Conservation (phyloP, 192 early-diverging fungal genomes). For the Fimicolochytrium jonesii region DNA sequence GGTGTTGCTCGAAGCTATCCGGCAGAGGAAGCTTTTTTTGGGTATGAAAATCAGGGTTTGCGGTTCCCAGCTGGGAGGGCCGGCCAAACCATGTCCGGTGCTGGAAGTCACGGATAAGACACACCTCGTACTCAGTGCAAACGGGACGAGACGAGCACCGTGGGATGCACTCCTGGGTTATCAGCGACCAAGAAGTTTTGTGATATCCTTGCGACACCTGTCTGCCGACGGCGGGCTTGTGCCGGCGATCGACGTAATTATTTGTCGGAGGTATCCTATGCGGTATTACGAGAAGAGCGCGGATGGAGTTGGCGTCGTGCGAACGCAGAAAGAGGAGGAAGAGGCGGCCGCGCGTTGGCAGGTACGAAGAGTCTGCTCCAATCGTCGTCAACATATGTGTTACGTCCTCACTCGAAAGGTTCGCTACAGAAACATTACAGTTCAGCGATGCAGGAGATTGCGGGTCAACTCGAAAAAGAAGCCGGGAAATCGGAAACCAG, state of each 20-base stretch:
- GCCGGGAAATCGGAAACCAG: too few species aligned
- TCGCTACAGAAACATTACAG: too few species aligned
- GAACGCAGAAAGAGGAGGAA: conserved; percentile 53
- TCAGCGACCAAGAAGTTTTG: conserved; percentile 29
- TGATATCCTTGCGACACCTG: conserved; percentile 29
- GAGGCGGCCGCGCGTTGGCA: conserved; percentile 23
- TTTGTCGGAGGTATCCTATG: conserved; percentile 53
- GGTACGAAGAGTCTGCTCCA: too few species aligned
- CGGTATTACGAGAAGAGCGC: conserved; percentile 45
- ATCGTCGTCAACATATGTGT: too few species aligned
- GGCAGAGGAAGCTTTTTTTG: conserved; percentile 39
- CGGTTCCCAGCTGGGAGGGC: conserved; percentile 38
- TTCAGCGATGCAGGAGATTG: too few species aligned
- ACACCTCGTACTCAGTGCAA: conserved; percentile 44
- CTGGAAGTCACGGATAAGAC: conserved; percentile 33
- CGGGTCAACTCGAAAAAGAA: too few species aligned
- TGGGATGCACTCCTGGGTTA: conserved; percentile 68
- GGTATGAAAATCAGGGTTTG: conserved; percentile 60
- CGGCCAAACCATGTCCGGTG: conserved; percentile 29
- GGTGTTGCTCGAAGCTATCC: conserved; percentile 33
- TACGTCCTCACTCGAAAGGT: too few species aligned
- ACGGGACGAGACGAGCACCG: conserved; percentile 48
- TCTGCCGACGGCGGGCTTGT: conserved; percentile 55
- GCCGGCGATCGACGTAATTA: conserved; percentile 56
- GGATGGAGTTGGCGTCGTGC: conserved; percentile 35